phyloP scores from a whole-genome alignment of 202 grass and related monocot genomes.

The Schoenoplectus triqueter region DNA sequence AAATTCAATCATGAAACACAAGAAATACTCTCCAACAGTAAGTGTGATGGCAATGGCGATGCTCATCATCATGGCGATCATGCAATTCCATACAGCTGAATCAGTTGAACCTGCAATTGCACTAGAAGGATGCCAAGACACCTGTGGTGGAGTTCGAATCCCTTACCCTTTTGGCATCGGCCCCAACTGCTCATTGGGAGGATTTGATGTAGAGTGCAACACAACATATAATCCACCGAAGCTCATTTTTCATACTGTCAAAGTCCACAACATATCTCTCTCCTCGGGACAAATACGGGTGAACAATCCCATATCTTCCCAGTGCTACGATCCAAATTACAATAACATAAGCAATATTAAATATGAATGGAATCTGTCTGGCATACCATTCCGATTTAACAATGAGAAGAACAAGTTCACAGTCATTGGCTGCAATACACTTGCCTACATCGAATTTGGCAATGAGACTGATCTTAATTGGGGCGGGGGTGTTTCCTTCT shows the following conservation, averaged over 20 bases:
- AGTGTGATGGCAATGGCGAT: no score
- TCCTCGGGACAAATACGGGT: conserved; percentile 10
- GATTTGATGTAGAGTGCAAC: conserved; percentile 29
- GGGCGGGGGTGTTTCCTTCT: not conserved
- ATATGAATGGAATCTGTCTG: not conserved
- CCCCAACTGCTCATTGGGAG: conserved; percentile 7
- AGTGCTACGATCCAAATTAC: not conserved
- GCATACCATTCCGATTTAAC: not conserved
- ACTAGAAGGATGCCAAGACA: not conserved
- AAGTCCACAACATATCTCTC: not conserved
- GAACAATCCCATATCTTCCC: not conserved
- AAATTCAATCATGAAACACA: no score
- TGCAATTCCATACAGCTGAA: no score
- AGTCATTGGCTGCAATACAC: not conserved
- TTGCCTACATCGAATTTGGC: not conserved
- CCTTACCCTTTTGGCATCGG: conserved; percentile 44
- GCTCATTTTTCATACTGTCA: not conserved
- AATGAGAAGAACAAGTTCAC: conserved; percentile 18
- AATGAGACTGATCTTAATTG: not conserved
- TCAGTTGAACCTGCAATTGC: not conserved
- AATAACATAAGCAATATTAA: not conserved
- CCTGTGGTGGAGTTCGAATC: conserved; percentile 24
- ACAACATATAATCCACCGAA: not conserved
- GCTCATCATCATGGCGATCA: no score
- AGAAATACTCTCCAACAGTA: no score